Conservation (phyloP, 2,329 filamentous ascomycete genomes). For the Epichloe festucae region DNA sequence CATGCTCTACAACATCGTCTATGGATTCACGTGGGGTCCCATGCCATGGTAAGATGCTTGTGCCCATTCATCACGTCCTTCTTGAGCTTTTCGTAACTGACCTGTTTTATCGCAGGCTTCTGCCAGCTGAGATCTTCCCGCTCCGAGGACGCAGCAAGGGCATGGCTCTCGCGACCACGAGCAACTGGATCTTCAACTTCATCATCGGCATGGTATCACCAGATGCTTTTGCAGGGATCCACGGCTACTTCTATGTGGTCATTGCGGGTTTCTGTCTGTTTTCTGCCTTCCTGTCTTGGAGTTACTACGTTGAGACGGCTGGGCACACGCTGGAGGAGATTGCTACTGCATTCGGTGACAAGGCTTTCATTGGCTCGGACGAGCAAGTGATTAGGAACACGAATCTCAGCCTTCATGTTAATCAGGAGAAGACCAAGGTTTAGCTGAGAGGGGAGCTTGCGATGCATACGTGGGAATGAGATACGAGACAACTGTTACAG, state of each 20-base stretch:
- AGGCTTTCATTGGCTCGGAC: slow-evolving; percentile 18
- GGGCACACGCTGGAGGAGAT: slow-evolving; percentile 24
- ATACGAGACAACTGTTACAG: no score
- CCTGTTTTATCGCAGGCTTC: slow-evolving; percentile 13
- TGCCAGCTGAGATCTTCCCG: slow-evolving; percentile 18
- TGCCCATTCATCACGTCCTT: no score
- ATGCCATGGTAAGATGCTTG: slow-evolving; percentile 16
- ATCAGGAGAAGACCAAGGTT: neutral
- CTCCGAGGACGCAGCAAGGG: slow-evolving; percentile 25
- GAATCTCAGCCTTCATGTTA: neutral
- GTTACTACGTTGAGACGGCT: slow-evolving; percentile 29
- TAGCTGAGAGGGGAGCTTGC: neutral
- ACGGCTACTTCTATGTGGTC: slow-evolving; percentile 28
- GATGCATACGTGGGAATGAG: no score
- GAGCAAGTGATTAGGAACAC: slow-evolving; percentile 5
- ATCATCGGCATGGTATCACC: slow-evolving; percentile 24
- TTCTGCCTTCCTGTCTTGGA: slow-evolving; percentile 20
- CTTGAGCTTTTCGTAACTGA: no score
- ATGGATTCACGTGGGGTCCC: slow-evolving; percentile 21
- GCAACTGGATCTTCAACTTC: slow-evolving; percentile 24
- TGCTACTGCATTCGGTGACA: slow-evolving; percentile 27
- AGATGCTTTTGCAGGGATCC: slow-evolving; percentile 26
- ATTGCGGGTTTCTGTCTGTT: slow-evolving; percentile 27
- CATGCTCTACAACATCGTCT: slow-evolving; percentile 18
- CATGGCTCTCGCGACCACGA: slow-evolving; percentile 25